These are phyloP conservation scores for Debaryomyces castellii DNA, from an alignment of 805 yeast genomes.

Conservation along the genomic window DNA sequence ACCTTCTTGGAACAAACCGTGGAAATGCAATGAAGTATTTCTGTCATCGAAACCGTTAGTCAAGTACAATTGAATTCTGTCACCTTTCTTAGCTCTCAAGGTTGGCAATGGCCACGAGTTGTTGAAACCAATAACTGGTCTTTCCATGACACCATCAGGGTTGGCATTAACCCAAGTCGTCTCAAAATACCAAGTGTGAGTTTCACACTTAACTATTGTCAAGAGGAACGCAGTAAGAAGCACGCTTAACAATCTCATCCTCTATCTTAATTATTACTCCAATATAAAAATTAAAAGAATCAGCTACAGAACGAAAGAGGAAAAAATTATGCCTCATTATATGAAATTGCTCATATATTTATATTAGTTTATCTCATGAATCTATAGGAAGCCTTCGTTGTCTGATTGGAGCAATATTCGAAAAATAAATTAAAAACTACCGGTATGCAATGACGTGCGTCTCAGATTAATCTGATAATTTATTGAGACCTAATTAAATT, in stretches of 20 bases:
- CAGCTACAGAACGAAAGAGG: constrained; percentile 12
- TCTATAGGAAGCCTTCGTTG: background rate
- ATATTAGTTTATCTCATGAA: background rate
- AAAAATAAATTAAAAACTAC: background rate
- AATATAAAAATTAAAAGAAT: constrained; percentile 8
- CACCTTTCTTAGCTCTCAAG: constrained; percentile 74
- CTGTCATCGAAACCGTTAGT: constrained; percentile 69
- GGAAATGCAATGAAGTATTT: constrained; percentile 85
- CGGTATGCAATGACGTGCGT: background rate
- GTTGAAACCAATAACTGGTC: constrained; percentile 66
- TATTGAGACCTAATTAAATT: background rate
- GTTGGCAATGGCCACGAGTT: constrained; percentile 87
- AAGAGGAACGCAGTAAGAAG: constrained; percentile 12
- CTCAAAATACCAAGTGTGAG: constrained; percentile 65
- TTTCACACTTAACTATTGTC: constrained; percentile 33
- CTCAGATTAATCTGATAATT: background rate
- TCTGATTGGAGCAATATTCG: background rate
- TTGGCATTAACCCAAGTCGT: constrained; percentile 66
- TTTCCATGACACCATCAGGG: constrained; percentile 61
- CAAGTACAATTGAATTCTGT: constrained; percentile 68
- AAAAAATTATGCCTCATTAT: constrained; percentile 9
- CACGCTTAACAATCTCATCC: constrained; percentile 12
- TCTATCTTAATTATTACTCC: constrained; percentile 8
- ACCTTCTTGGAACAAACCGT: constrained; percentile 84
- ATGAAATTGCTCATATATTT: background rate